A percentile compares a stretch with the other conserved stretches of the same genome.
phyloP scores from a whole-genome alignment of 805 yeast genomes.

The Yarrowia deformans region DNA sequence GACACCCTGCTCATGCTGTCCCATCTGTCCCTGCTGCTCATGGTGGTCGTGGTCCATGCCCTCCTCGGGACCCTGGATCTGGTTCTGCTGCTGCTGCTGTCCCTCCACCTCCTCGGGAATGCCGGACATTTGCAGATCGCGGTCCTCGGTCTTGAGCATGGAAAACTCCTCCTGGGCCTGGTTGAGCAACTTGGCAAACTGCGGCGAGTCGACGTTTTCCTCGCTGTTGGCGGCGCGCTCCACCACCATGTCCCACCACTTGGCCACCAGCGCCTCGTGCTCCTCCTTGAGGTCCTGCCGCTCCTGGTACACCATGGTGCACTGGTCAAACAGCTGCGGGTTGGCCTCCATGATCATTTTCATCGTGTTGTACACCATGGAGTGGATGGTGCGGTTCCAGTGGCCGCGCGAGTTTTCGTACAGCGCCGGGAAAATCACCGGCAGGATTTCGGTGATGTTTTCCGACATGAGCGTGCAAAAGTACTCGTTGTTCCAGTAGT shows the following conservation, averaged over 20 bases:
- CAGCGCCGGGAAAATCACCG: constrained; percentile 87
- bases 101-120: constrained; percentile 36
- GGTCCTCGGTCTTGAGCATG: constrained; percentile 36
- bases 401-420: constrained; percentile 82
- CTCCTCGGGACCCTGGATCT: constrained; percentile 22
- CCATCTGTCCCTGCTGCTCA: constrained; percentile 12
- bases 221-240: constrained; percentile 37
- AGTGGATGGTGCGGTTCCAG: constrained; percentile 94
- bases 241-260: constrained; percentile 66
- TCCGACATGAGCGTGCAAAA: constrained; percentile 89
- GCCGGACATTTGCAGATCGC: constrained; percentile 15
- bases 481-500: constrained; percentile 94
- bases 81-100: background rate
- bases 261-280: constrained; percentile 61
- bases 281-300: constrained; percentile 75
- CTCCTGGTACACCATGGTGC: constrained; percentile 85
- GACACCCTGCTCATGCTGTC: constrained; percentile 23
- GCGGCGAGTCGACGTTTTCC: constrained; percentile 33
- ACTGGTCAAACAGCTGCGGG: constrained; percentile 88
- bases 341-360: constrained; percentile 92
- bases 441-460: constrained; percentile 84
- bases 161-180: constrained; percentile 37
- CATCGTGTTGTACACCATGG: constrained; percentile 87
- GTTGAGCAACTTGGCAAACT: constrained; percentile 37
- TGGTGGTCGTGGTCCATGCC: constrained; percentile 24